Base-by-base conservation (phyloP, 805 yeast genomes). In the Candida krabiensis region DNA sequence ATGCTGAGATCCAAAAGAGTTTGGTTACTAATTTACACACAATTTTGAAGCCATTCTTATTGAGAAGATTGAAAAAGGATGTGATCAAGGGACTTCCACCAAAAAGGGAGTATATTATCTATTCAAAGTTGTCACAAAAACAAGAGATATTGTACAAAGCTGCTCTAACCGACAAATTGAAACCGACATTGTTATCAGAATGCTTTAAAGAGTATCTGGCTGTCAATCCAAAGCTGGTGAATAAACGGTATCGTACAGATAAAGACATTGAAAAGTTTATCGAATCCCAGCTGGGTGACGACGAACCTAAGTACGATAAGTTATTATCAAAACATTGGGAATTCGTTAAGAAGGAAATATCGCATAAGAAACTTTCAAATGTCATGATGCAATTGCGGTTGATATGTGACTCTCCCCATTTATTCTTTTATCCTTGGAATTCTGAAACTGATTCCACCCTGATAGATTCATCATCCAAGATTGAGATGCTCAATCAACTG, bases 71-170 rank as follows among this genome's bases (percentile, higher is more conserved):
- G 58, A 91, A 91, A 56, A 75, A 70, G 37, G 83, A 79, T 39
- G 96, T 86, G 1, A 67, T 85, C 13, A 71, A 69, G 19, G 71
- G 73, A 28, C 66, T 93, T 38, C 98, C 97, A 1, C 85, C 91
- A 1, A 93, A 93, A 61, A 79, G 93, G 44, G 99, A 91, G 61
- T 91, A 88, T 53, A 75, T 87, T 29, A 69, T 91, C 2, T 88
- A 86, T 59, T 77, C 87, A 5, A 77, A 83, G 3, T 60, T 91
- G 40, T 75, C 91, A 0, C 59, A 67, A 0, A 53, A 69, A 27
- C 99, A 91, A 62, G 72, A 70, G 21, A 66, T 69, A n/a, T 64
- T 89, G 13, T 54, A 54, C 30, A 49, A 52, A 55, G 59, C 53
- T 28, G 78, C 80, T 0, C 58, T 83, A 28, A 48, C 67, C 19